Evolutionary conservation across 2,329 filamentous ascomycete genomes (phyloP), one percentile per base, ranked within the genome.

Genomic region (Nothophaeocryptopus gaeumannii): DNA sequence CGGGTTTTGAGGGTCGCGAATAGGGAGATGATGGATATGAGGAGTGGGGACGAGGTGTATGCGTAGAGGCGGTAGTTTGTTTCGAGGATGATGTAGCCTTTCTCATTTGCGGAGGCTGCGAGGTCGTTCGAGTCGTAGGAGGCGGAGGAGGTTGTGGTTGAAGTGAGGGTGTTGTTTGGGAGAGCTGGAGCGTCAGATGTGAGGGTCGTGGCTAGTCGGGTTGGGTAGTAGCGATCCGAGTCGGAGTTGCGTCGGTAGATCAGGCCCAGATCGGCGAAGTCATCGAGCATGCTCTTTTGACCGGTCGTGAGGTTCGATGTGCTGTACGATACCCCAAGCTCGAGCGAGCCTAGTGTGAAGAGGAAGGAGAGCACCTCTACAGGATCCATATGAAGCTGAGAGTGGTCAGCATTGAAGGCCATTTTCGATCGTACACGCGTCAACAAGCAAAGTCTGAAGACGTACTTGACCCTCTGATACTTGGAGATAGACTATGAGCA

Each of bases 51-150:
- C 31, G 87, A 86, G 5, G 95, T 97, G 74, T 99, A 99, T 30
- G 93, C 93, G 74, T 99, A 99, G 60, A 99, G 75, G 20, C 93
- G 88, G 74, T 96, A 97, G 73, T 99, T 99, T 8, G 93, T 99
- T 74, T 99, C 93, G 59, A 99, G 82, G 63, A 99, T 91, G 66
- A 99, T 89, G 74, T 89, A 93, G 55, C 91, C 91, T 63, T 84
- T 84, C 42, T 79, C 74, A 45, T 70, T 64, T 1, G 70, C 62
- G 16, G 70, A 71, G 58, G 60, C 59, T 39, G 49, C 64, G 32
- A 58, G 50, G 11, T 55, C 60, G 31, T 62, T 55, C 14, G 59
- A 45, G 34, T 47, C 51, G 20, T 26, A 26, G 10, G 63, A 49
- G 43, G 65, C 59, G 50, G 61, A 59, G 54, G 53, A 47, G 1